Percentiles rank a stretch among this genome's conserved stretches.
phyloP scores from a whole-genome alignment of 2,329 filamentous ascomycete genomes.

The Pezicula carpinea region DNA sequence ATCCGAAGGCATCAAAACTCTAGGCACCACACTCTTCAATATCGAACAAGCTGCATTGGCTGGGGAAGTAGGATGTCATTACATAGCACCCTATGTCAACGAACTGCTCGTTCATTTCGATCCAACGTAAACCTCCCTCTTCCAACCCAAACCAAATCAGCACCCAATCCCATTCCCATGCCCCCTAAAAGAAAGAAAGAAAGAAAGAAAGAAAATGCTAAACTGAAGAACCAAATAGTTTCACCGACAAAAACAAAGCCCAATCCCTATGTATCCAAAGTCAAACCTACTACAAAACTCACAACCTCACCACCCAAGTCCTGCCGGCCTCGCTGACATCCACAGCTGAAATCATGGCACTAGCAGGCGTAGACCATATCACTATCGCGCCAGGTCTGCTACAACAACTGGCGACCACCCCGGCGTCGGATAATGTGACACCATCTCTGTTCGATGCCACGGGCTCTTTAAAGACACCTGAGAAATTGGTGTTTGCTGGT shows the following conservation, averaged over 20 bases:
- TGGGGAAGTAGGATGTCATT: slow-evolving; percentile 51
- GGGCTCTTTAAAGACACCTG: not conserved
- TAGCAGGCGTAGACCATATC: slow-evolving; percentile 54
- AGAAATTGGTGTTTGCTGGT: slow-evolving; percentile 22
- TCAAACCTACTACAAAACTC: slow-evolving; percentile 46
- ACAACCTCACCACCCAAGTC: slow-evolving; percentile 42
- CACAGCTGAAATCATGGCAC: slow-evolving; percentile 50
- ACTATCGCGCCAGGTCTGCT: slow-evolving; percentile 53
- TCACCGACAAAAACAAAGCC: slow-evolving; percentile 41
- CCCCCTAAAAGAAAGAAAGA: not conserved
- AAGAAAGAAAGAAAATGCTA: slow-evolving; percentile 2
- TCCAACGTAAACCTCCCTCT: slow-evolving; percentile 30
- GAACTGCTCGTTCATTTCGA: slow-evolving; percentile 60
- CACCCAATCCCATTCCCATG: not conserved
- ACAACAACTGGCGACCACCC: slow-evolving; percentile 8
- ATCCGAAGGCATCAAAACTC: slow-evolving; percentile 47
- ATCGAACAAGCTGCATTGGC: slow-evolving; percentile 56
- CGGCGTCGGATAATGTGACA: slow-evolving; percentile 4
- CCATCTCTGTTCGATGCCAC: slow-evolving; percentile 17
- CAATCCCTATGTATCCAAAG: slow-evolving; percentile 36
- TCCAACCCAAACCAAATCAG: too few species aligned
- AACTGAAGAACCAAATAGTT: too few species aligned
- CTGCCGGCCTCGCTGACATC: slow-evolving; percentile 54
- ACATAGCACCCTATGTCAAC: slow-evolving; percentile 63
- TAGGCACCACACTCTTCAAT: slow-evolving; percentile 60